Evolutionary conservation across 768 basidiomycete genomes (phyloP).

Genomic region (Trametes meyenii): DNA sequence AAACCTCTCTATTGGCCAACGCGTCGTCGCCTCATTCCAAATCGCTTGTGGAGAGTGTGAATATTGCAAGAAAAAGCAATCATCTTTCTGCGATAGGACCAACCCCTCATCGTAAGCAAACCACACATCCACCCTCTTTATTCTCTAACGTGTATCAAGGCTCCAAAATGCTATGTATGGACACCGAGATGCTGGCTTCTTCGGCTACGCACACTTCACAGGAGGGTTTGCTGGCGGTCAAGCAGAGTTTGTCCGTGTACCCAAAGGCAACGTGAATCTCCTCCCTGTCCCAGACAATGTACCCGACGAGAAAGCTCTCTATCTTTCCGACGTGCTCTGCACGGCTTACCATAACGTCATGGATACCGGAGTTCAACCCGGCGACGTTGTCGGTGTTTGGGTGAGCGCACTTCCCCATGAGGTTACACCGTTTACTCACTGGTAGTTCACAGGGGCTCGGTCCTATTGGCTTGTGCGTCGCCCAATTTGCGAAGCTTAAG

Average conservation of each 20-base stretch:
- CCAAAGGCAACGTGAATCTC: conserved; percentile 71
- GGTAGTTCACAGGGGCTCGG: conserved; percentile 52
- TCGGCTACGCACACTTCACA: conserved; percentile 72
- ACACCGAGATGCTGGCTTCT: conserved; percentile 69
- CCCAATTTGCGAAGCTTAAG: conserved; percentile 64
- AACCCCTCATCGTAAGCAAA: conserved; percentile 59
- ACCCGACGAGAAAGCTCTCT: conserved; percentile 61
- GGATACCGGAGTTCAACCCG: conserved; percentile 72
- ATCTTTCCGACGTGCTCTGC: conserved; percentile 63
- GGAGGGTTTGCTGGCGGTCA: conserved; percentile 78
- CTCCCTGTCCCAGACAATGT: conserved; percentile 69
- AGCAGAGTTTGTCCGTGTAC: conserved; percentile 75
- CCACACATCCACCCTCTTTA: conserved; percentile 12
- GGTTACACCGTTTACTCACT: background rate
- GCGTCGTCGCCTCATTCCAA: conserved; percentile 81
- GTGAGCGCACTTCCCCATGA: conserved; percentile 38
- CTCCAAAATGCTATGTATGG: conserved; percentile 65
- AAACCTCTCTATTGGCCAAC: conserved; percentile 62
- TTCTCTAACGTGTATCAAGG: conserved; percentile 27
- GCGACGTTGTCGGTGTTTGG: conserved; percentile 75
- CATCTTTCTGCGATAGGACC: conserved; percentile 74
- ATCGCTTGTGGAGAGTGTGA: conserved; percentile 73
- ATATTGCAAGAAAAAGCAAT: conserved; percentile 74
- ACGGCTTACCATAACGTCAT: conserved; percentile 77
- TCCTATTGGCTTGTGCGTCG: conserved; percentile 65